Evolutionary conservation across 768 basidiomycete species (phyloP).

Genomic region (Xerocomus brunneocitrinus): DNA sequence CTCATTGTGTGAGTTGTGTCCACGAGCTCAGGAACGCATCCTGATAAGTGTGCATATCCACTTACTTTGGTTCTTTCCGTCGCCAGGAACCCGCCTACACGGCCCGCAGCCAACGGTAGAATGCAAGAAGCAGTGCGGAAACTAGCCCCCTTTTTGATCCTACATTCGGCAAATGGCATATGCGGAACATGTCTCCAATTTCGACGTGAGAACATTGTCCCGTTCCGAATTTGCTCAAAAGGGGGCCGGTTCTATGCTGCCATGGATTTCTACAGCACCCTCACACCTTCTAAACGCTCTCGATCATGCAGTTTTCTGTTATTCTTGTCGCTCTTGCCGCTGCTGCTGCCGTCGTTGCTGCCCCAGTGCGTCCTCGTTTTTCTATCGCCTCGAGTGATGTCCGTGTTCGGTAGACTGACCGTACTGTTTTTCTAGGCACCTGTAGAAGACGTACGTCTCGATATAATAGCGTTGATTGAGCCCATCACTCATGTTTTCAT

Average conservation of each 20-base stretch:
- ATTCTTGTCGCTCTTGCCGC: background rate
- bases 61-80: background rate
- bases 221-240: background rate
- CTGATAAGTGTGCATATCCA: background rate
- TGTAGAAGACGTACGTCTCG: background rate
- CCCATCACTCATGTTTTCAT: background rate
- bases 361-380: background rate
- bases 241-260: background rate
- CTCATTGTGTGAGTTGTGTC: background rate
- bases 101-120: background rate
- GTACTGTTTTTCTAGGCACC: background rate
- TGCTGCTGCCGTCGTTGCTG: background rate
- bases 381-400: background rate
- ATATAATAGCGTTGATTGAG: background rate
- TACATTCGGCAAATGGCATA: background rate
- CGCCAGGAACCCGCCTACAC: background rate
- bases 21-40: background rate
- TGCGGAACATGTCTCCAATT: background rate
- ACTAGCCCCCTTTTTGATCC: background rate
- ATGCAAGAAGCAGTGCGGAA: background rate
- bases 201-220: background rate
- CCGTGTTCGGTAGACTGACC: background rate
- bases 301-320: slow-evolving; percentile 8
- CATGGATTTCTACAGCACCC: background rate
- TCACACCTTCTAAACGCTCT: background rate